Evolutionary conservation across 108 stramenopile species (phyloP), one percentile per base, ranked within the genome.

Genomic region (Pseudonitzschia pungens): DNA sequence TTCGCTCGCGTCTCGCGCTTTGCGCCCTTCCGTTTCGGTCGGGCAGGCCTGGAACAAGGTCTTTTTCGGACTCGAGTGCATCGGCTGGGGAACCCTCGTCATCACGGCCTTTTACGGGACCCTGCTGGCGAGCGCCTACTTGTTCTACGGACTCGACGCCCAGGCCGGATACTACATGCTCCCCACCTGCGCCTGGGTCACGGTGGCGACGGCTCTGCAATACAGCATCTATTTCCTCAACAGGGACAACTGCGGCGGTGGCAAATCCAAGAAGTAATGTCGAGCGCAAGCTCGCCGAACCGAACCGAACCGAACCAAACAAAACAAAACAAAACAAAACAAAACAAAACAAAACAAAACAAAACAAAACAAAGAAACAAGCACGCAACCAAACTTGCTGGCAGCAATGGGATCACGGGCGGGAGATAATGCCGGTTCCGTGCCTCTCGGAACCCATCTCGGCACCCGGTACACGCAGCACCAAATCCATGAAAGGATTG

Each of bases 41-140:
- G 50, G 7, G 10, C 42, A 67, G 66, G 66, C 77, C 2, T 86
- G 87, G 84, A 90, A 88, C 72, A 80, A 87, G 65, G 86, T 88
- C n/a, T 91, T 88, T 75, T 91, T 91, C 79, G 90, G 90, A 11
- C 75, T 72, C 51, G 79, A 91, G 73, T 70, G 77, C 31, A 80
- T 81, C 51, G 79, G 84, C 7, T 67, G 77, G 20, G 89, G 89
- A 27, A 63, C 73, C 14, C 71, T 62, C 22, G 86, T 91, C 20
- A 91, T 91, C 52, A 65, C 66, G n/a, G 31, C 66, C 44, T 91
- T 91, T 70, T 87, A 68, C 57, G 72, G 66, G 42, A 57, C 74
- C 11, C 74, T 91, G 16, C 65, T 83, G 52, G 21, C 75, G 6
- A 79, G 84, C 71, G 77, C 85, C 12, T 65, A 75, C 63, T 58